phyloP scores from a whole-genome alignment of 2,329 filamentous ascomycete species.

The Tolypocladium sp. region DNA sequence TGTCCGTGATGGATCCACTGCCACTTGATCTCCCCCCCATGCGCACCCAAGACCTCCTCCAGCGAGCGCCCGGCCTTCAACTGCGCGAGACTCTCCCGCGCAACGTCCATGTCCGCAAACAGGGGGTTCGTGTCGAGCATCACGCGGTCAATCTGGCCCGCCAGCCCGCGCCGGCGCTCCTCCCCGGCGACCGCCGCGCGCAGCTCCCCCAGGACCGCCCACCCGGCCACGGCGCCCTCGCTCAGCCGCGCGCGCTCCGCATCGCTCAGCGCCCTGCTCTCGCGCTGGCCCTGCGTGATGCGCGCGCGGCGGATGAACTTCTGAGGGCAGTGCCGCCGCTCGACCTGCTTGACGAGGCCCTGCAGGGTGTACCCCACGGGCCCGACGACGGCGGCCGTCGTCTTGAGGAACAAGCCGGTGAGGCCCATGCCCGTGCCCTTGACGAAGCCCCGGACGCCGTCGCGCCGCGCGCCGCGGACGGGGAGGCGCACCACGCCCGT shows the following conservation, averaged over 20 bases:
- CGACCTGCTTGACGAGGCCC: conserved; percentile 51
- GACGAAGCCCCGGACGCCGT: conserved; percentile 35
- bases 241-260: conserved; percentile 16
- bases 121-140: conserved; percentile 19
- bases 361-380: conserved; percentile 55
- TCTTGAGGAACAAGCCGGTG: conserved; percentile 55
- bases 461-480: conserved; percentile 44
- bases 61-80: conserved; percentile 31
- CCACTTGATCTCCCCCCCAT: not conserved
- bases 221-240: conserved; percentile 19
- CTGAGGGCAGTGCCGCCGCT: conserved; percentile 42
- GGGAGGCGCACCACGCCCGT: conserved; percentile 55
- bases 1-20: not conserved
- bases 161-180: conserved; percentile 28
- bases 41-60: conserved; percentile 11
- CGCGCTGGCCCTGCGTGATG: conserved; percentile 47
- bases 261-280: conserved; percentile 25
- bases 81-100: conserved; percentile 34
- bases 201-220: conserved; percentile 23
- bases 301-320: conserved; percentile 46
- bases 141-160: conserved; percentile 22
- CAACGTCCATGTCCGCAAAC: conserved; percentile 40
- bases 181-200: conserved; percentile 10
- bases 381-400: conserved; percentile 51
- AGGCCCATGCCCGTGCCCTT: conserved; percentile 55